Evolutionary conservation across 345 rosid genomes (phyloP).

Genomic region (Atalantia buxifolia): DNA sequence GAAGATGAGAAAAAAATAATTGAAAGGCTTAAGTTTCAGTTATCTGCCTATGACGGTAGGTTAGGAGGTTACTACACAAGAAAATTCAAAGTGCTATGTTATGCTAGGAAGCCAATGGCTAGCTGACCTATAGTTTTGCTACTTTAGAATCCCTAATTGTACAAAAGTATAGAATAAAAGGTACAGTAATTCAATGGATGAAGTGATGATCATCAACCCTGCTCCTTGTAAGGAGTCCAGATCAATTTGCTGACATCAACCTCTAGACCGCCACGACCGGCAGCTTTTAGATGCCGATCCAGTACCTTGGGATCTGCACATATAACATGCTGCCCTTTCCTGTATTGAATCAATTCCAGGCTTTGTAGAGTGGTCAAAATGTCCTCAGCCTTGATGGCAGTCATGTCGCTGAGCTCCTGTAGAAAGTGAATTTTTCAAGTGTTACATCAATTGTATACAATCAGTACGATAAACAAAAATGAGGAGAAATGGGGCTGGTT

Average conservation of each 20-base stretch:
- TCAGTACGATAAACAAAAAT: not conserved
- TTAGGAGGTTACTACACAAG: not conserved
- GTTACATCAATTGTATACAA: not conserved
- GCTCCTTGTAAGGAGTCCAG: constrained; percentile 99
- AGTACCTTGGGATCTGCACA: constrained; percentile 97
- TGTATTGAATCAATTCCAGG: constrained; percentile 92
- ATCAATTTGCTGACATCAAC: constrained; percentile 96
- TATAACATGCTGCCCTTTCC: constrained; percentile 98
- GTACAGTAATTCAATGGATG: not conserved
- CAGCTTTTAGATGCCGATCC: constrained; percentile 97
- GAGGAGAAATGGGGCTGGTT: not conserved
- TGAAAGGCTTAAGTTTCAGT: not conserved
- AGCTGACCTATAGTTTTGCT: not conserved
- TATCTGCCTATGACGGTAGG: not conserved
- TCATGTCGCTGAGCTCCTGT: constrained; percentile 99
- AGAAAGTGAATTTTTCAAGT: not conserved
- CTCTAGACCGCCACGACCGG: constrained; percentile 94
- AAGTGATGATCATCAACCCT: constrained; percentile 40
- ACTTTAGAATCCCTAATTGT: constrained; percentile 20
- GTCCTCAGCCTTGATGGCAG: constrained; percentile 97
- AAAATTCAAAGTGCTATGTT: not conserved
- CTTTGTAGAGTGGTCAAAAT: constrained; percentile 90
- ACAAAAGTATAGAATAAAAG: not conserved
- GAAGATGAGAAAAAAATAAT: not conserved
- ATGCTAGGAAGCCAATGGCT: not conserved